Percentiles rank a stretch among this genome's conserved stretches.
phyloP scores from a whole-genome alignment of 495 filamentous ascomycete species.

The Chaetomium cochliodes region DNA sequence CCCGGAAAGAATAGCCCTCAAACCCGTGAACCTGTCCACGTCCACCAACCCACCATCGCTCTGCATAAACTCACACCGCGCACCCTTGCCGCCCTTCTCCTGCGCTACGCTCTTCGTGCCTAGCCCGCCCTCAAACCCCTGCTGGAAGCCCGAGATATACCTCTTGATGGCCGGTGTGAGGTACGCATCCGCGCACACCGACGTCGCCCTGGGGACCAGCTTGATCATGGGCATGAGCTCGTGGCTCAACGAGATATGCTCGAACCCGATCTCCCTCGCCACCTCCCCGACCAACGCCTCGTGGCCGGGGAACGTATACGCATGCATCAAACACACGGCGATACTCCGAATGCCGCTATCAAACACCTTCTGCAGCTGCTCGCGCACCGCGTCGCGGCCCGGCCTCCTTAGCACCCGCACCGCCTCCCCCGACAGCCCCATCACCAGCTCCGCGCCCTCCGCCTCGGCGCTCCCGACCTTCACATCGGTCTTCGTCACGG shows the following conservation, averaged over 20 bases:
- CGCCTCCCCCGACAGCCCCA: conserved; percentile 66
- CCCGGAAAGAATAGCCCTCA: conserved; percentile 74
- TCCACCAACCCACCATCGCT: conserved; percentile 79
- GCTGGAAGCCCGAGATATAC: conserved; percentile 87
- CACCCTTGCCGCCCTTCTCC: conserved; percentile 54
- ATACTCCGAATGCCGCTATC: conserved; percentile 65
- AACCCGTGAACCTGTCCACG: conserved; percentile 70
- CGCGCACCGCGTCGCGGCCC: conserved; percentile 50
- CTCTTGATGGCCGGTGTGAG: conserved; percentile 93
- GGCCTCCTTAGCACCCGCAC: conserved; percentile 65
- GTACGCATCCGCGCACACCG: conserved; percentile 93
- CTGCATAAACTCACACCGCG: conserved; percentile 84
- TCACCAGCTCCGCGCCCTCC: conserved; percentile 55
- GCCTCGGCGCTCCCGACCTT: conserved; percentile 48
- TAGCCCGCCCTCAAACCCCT: conserved; percentile 68
- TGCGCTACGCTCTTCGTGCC: conserved; percentile 64
- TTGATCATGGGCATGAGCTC: conserved; percentile 96
- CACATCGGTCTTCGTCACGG: conserved; percentile 48
- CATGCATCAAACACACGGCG: conserved; percentile 78
- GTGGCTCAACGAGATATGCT: conserved; percentile 69
- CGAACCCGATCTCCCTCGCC: conserved; percentile 70
- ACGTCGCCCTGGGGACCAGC: conserved; percentile 81
- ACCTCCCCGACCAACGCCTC: conserved; percentile 66
- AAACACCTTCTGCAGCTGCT: conserved; percentile 58
- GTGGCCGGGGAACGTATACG: conserved; percentile 76